Evolutionary conservation across 2,329 filamentous ascomycete species (phyloP).

Genomic region (Penicillium aurantiogriseum): DNA sequence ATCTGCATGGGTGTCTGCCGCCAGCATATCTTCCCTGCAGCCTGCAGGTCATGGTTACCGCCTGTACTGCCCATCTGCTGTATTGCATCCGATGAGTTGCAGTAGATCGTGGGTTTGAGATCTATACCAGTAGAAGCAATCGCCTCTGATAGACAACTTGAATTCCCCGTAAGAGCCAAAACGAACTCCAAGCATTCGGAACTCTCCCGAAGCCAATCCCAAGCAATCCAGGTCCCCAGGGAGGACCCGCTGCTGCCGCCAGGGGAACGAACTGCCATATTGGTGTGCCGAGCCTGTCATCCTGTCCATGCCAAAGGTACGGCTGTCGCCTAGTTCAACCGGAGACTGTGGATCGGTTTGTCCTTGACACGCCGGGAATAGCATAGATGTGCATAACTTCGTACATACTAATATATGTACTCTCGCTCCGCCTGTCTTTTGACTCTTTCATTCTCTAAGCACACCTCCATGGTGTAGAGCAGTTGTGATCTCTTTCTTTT

Average conservation of each 20-base stretch:
- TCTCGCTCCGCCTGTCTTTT: constrained; percentile 8
- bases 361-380: constrained; percentile 22
- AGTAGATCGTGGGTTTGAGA: constrained; percentile 11
- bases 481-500: constrained; percentile 18
- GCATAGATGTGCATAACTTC: constrained; percentile 26
- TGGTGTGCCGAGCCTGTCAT: constrained; percentile 22
- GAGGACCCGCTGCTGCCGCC: constrained; percentile 15
- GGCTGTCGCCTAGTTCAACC: constrained; percentile 23
- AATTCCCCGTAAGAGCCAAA: constrained; percentile 4
- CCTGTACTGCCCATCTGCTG: constrained; percentile 5
- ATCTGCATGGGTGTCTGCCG: constrained; percentile 17
- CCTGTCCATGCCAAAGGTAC: constrained; percentile 23
- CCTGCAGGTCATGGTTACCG: constrained; percentile 17
- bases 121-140: not conserved
- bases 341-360: constrained; percentile 21
- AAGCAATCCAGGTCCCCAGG: not conserved
- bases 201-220: constrained; percentile 6
- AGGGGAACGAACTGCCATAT: constrained; percentile 11
- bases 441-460: constrained; percentile 8
- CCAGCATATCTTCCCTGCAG: constrained; percentile 23
- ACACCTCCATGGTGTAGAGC: constrained; percentile 32
- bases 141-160: not conserved
- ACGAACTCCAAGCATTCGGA: not conserved
- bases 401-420: constrained; percentile 22
- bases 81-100: constrained; percentile 5